Percentiles rank a stretch among this genome's conserved stretches.
These are phyloP conservation scores for Hypocrella siamensis DNA, from an alignment of 2,329 filamentous ascomycete genomes.

Conservation along the genomic window DNA sequence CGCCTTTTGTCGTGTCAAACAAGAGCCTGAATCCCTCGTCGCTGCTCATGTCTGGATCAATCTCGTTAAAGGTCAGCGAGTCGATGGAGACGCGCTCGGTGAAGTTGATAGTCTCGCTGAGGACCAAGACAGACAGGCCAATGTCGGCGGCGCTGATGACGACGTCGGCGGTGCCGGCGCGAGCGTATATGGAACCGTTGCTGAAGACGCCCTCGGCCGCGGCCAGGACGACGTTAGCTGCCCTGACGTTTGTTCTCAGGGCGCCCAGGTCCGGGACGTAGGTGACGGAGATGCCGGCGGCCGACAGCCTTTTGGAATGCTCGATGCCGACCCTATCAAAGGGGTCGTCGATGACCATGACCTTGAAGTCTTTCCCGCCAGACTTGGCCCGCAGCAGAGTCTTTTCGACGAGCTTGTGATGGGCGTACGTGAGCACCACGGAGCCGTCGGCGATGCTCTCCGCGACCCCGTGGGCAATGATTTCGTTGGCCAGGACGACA, in stretches of 20 bases:
- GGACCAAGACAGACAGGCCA: conserved; percentile 69
- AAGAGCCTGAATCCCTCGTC: conserved; percentile 47
- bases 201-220: conserved; percentile 92
- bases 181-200: conserved; percentile 80
- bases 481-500: conserved; percentile 71
- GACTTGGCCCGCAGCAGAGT: conserved; percentile 59
- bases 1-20: conserved; percentile 82
- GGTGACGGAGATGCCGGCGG: conserved; percentile 57
- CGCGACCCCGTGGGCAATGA: conserved; percentile 64
- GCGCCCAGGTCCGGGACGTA: conserved; percentile 69
- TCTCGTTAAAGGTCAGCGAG: conserved; percentile 87
- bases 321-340: conserved; percentile 34
- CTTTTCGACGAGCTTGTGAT: conserved; percentile 73
- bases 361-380: conserved; percentile 59
- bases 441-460: conserved; percentile 66
- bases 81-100: conserved; percentile 73
- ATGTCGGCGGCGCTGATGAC: conserved; percentile 67
- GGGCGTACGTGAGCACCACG: conserved; percentile 73
- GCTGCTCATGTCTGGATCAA: conserved; percentile 56
- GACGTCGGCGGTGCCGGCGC: conserved; percentile 73
- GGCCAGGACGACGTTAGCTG: conserved; percentile 60
- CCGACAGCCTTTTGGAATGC: conserved; percentile 52
- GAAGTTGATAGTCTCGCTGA: conserved; percentile 93
- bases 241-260: conserved; percentile 55
- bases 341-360: conserved; percentile 66